Conservation (phyloP, 192 early-diverging fungal species). For the Globomyces pollinis-pini region DNA sequence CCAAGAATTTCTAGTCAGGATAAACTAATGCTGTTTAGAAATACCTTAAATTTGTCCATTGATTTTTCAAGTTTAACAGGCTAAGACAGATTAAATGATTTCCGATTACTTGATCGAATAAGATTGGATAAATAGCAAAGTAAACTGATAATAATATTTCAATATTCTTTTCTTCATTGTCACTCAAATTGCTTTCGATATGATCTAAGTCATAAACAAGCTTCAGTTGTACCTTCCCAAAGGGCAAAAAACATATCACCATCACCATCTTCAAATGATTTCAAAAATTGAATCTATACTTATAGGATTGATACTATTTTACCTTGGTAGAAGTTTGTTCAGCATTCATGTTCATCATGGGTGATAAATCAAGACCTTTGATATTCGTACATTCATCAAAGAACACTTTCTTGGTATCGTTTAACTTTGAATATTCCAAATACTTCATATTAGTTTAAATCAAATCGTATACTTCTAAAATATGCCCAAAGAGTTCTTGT, state of each 20-base stretch:
- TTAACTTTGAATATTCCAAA: too few species aligned
- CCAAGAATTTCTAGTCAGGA: too few species aligned
- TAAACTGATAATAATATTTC: slow-evolving; percentile 41
- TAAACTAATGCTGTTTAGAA: too few species aligned
- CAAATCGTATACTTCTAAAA: too few species aligned
- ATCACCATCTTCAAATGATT: slow-evolving; percentile 38
- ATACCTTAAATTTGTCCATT: slow-evolving; percentile 44
- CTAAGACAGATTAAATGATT: not conserved
- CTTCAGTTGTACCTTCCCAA: slow-evolving; percentile 27
- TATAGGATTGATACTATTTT: not conserved
- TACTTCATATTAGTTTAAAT: too few species aligned
- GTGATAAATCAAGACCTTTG: not conserved
- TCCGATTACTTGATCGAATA: not conserved
- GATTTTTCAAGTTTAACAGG: slow-evolving; percentile 7
- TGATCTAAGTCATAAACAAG: too few species aligned
- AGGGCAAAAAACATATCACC: slow-evolving; percentile 32
- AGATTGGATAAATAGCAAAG: slow-evolving; percentile 43
- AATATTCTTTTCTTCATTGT: slow-evolving; percentile 24
- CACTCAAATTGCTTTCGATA: slow-evolving; percentile 19
- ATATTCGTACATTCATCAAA: too few species aligned
- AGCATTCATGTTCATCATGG: not conserved
- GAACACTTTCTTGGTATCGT: too few species aligned
- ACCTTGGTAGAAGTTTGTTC: too few species aligned
- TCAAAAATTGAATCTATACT: slow-evolving; percentile 25
- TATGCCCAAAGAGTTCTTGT: too few species aligned